phyloP scores from a whole-genome alignment of 768 basidiomycete genomes.

The Mycena amicta region DNA sequence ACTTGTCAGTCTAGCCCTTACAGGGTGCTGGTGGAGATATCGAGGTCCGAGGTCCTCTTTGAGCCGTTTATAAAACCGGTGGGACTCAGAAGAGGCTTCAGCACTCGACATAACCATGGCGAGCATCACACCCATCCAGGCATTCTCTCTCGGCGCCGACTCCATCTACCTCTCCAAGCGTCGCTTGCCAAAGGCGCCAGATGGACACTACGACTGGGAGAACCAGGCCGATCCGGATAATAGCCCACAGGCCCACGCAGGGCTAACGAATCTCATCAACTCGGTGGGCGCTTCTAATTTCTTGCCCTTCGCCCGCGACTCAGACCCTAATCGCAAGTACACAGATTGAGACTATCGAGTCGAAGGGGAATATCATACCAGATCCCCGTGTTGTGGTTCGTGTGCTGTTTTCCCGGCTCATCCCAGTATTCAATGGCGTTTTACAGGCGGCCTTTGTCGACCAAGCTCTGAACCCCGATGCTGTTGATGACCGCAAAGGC shows the following conservation, averaged over 20 bases:
- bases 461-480: slow-evolving; percentile 31
- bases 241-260: slow-evolving; percentile 35
- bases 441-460: slow-evolving; percentile 35
- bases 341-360: slow-evolving; percentile 25
- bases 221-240: slow-evolving; percentile 32
- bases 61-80: too few species aligned
- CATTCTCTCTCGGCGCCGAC: slow-evolving; percentile 34
- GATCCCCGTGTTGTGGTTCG: slow-evolving; percentile 28
- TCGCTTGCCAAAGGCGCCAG: slow-evolving; percentile 41
- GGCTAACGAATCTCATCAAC: slow-evolving; percentile 35
- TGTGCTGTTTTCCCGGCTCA: slow-evolving; percentile 8
- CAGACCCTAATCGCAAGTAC: slow-evolving; percentile 19
- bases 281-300: slow-evolving; percentile 23
- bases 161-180: slow-evolving; percentile 38
- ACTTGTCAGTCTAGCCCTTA: too few species aligned
- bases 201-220: slow-evolving; percentile 50
- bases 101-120: neutral
- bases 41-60: too few species aligned
- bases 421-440: neutral
- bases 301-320: neutral
- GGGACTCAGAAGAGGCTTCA: too few species aligned
- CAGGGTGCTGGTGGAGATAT: too few species aligned
- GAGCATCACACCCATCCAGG: slow-evolving; percentile 28
- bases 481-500: slow-evolving; percentile 45
- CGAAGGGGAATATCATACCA: slow-evolving; percentile 29